Percentiles rank a stretch among this genome's conserved stretches.
Conservation (phyloP, 257 asterid genomes). For the Solanum neorickii region DNA sequence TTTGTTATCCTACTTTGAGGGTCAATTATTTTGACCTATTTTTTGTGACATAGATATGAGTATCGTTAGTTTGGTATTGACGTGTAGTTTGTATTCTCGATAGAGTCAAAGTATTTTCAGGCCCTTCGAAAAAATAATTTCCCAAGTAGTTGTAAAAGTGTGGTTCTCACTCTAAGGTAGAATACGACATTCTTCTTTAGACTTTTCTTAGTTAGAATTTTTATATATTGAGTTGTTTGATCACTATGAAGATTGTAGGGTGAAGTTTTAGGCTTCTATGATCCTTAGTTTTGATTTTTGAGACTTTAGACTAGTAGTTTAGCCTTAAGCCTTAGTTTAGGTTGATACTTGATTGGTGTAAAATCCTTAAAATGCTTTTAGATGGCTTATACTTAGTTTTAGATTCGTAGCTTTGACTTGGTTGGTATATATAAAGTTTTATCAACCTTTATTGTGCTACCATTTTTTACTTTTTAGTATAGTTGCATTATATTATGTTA, state of each 20-base stretch:
- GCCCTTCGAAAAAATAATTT: background rate
- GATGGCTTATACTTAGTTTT: background rate
- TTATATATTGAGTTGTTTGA: too few relatives aligned
- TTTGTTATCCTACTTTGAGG: background rate
- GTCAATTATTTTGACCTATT: background rate
- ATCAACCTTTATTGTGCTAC: background rate
- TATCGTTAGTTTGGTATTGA: background rate
- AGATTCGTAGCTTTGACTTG: background rate
- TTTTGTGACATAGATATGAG: background rate
- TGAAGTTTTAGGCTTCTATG: background rate
- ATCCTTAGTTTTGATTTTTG: background rate
- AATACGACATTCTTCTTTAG: background rate
- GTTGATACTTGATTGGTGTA: background rate
- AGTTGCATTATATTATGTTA: background rate
- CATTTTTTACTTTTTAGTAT: background rate
- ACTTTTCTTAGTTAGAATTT: background rate
- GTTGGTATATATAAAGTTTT: background rate
- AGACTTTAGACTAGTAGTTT: background rate
- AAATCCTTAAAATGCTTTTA: background rate
- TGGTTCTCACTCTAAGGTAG: background rate
- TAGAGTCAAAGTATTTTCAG: too few relatives aligned
- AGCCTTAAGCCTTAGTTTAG: background rate
- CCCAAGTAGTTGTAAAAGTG: background rate
- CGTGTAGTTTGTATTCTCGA: background rate
- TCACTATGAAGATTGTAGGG: background rate